Percentiles rank a stretch among this genome's conserved stretches.
phyloP scores from a whole-genome alignment of 2,329 filamentous ascomycete species.

The Colletotrichum scovillei region DNA sequence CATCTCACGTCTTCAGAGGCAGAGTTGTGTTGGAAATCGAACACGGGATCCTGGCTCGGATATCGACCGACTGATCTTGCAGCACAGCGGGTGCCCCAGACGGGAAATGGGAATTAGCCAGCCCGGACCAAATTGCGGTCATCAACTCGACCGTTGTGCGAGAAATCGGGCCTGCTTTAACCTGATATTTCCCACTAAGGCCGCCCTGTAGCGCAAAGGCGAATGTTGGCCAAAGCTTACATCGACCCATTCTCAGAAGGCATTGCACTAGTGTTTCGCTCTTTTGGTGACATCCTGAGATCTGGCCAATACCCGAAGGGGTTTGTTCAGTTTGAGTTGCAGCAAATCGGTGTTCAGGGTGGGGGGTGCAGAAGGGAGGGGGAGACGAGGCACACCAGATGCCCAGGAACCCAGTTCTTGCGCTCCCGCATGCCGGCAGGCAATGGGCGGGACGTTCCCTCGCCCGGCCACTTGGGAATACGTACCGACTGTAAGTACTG shows the following conservation, averaged over 20 bases:
- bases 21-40: conserved; percentile 14
- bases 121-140: conserved; percentile 24
- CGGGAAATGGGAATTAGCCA: background rate
- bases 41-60: conserved; percentile 29
- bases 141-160: conserved; percentile 10
- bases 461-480: conserved; percentile 10
- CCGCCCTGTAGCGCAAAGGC: conserved; percentile 15
- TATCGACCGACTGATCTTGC: conserved; percentile 2
- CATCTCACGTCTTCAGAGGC: conserved; percentile 20
- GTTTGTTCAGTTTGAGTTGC: conserved; percentile 32
- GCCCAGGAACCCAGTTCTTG: conserved; percentile 19
- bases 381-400: conserved; percentile 12
- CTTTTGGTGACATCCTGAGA: conserved; percentile 30
- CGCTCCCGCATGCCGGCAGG: conserved; percentile 19
- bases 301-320: conserved; percentile 22
- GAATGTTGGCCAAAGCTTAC: conserved; percentile 33
- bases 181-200: conserved; percentile 23
- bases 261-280: conserved; percentile 35
- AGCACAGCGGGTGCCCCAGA: conserved; percentile 8
- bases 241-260: conserved; percentile 22
- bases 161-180: conserved; percentile 13
- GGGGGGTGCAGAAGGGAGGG: background rate
- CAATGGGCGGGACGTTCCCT: conserved; percentile 24
- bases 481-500: conserved; percentile 12
- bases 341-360: conserved; percentile 21